A percentile compares a stretch with the other conserved stretches of the same genome.
These are phyloP conservation scores for Solanum pimpinellifolium DNA, from an alignment of 257 asterid genomes.

Conservation along the genomic window DNA sequence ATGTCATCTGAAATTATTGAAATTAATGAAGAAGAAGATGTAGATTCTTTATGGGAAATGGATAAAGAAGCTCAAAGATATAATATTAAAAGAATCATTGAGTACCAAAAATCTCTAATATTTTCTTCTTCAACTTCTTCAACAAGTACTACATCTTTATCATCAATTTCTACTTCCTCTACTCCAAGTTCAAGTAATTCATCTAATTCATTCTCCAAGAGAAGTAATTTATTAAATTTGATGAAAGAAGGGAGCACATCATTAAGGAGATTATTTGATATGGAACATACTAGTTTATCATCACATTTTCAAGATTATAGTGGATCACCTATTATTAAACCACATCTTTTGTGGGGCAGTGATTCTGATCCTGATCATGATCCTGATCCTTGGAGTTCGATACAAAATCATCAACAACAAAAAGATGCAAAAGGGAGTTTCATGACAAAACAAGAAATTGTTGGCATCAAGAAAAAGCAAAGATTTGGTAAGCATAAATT, in stretches of 20 bases:
- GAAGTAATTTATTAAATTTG: constrained; percentile 34
- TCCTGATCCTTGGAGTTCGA: constrained; percentile 58
- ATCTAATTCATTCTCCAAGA: constrained; percentile 12
- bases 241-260: constrained; percentile 69
- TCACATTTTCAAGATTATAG: constrained; percentile 47
- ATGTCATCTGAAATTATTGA: constrained; percentile 49
- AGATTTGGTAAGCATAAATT: constrained; percentile 11
- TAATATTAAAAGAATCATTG: constrained; percentile 34
- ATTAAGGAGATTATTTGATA: constrained; percentile 47
- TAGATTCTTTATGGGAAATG: not conserved
- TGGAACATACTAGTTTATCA: constrained; percentile 62
- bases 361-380: constrained; percentile 33
- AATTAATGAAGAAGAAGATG: constrained; percentile 14
- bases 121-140: constrained; percentile 17
- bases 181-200: constrained; percentile 22
- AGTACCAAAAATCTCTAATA: constrained; percentile 40
- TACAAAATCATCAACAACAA: constrained; percentile 2
- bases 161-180: constrained; percentile 25
- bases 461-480: not conserved
- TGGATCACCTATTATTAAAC: constrained; percentile 40
- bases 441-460: not conserved
- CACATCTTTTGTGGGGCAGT: constrained; percentile 29
- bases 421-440: not conserved
- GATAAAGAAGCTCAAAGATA: constrained; percentile 27
- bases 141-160: not conserved